These are phyloP conservation scores for Fistulinella prunicolor DNA, from an alignment of 768 basidiomycete genomes.

Conservation along the genomic window DNA sequence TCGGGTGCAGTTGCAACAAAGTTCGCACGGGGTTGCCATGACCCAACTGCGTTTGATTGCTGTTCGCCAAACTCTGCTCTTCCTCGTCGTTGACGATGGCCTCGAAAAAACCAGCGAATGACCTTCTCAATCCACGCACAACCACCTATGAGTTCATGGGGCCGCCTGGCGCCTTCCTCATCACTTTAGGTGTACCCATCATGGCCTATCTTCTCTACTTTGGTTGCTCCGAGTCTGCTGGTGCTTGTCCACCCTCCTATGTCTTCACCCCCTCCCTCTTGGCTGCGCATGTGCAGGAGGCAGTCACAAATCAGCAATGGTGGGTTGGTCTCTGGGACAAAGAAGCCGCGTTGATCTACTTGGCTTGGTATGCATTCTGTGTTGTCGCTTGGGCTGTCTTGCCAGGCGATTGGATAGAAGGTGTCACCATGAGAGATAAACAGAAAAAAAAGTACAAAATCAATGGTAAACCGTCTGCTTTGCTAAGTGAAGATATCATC, in stretches of 20 bases:
- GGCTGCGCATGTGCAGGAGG: slow-evolving; percentile 39
- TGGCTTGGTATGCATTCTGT: slow-evolving; percentile 89
- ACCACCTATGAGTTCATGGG: slow-evolving; percentile 79
- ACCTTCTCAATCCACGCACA: slow-evolving; percentile 66
- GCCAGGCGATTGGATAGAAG: slow-evolving; percentile 71
- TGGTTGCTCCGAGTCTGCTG: slow-evolving; percentile 67
- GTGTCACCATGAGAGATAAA: slow-evolving; percentile 71
- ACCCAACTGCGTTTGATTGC: not conserved
- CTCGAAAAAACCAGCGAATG: slow-evolving; percentile 18
- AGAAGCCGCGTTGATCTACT: slow-evolving; percentile 70
- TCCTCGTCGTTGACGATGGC: slow-evolving; percentile 14
- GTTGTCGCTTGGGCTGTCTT: slow-evolving; percentile 78
- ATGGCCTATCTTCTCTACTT: slow-evolving; percentile 75
- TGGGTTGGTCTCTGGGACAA: slow-evolving; percentile 83
- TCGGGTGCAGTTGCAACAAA: not conserved
- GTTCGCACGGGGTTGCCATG: slow-evolving; percentile 5
- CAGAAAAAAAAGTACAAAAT: slow-evolving; percentile 84
- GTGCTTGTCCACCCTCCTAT: slow-evolving; percentile 63
- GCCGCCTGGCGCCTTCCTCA: slow-evolving; percentile 69
- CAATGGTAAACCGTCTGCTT: slow-evolving; percentile 62
- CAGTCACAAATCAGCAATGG: slow-evolving; percentile 51
- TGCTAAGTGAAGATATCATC: not conserved
- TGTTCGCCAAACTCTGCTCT: not conserved
- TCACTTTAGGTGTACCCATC: slow-evolving; percentile 69
- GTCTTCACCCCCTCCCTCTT: slow-evolving; percentile 33